Evolutionary conservation across 352 stramenopile species (phyloP), one percentile per base, ranked within the genome.

Genomic region (Globisporangium spiculum): DNA sequence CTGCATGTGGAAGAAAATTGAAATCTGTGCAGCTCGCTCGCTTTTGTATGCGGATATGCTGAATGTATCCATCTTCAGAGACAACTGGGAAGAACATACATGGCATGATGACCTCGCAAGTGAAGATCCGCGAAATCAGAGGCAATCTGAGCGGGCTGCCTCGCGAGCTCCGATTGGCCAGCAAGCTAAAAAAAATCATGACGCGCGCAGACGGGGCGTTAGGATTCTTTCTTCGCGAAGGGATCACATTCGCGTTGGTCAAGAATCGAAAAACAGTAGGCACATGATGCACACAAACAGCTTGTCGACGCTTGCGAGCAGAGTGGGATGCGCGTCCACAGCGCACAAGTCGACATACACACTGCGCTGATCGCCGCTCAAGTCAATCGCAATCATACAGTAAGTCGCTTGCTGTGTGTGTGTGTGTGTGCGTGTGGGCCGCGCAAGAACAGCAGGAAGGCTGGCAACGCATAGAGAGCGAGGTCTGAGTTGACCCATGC

Each of bases 331-430:
- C 18, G 54, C 27, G 54, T 7, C 26, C 27, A 60, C 54, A 60
- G 34, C 26, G 30, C 16, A 34, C 18, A 60, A 60, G 54, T 12
- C 54, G 54, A 60, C 54, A 60, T 16, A 41, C 54, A 60, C 54
- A 59, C 16, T 14, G 53, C 53, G 53, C 24, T 38, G 53, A 24
- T 60, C 54, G 54, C 26, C 53, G 36, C 36, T 6, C 36, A 16
- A 14, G 8, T 8, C 36, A 41, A 16, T 16, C 36, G 10, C 2
- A 16, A 10, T 6, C 10, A 41, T 16, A 14, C 36, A 16, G 36
- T 14, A 41, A 16, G 36, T 14, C 10, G 36, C 36, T 41, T 10
- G 9, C 36, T 32, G 30, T 32, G 30, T 32, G 10, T 32, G 30
- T 32, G 30, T 32, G 10, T 41, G 34, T 44, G 36, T 24, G 22